phyloP scores from a whole-genome alignment of 2,329 filamentous ascomycete genomes.

The Talaromyces funiculosus region DNA sequence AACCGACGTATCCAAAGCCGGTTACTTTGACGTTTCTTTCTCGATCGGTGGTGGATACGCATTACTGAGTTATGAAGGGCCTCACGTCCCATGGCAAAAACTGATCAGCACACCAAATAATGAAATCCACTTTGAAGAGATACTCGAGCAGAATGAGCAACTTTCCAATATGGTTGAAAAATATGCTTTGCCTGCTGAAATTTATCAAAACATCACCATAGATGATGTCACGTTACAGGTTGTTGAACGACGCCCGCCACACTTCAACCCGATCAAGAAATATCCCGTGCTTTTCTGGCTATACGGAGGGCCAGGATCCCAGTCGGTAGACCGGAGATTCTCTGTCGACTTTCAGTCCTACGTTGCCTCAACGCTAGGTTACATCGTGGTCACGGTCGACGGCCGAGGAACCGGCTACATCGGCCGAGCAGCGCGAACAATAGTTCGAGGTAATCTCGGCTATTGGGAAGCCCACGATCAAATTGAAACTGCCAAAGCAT shows the following conservation, averaged over 20 bases:
- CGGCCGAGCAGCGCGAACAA: slow-evolving; percentile 74
- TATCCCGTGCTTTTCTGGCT: slow-evolving; percentile 94
- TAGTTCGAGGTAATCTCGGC: slow-evolving; percentile 77
- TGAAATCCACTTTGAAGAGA: slow-evolving; percentile 57
- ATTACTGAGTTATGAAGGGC: slow-evolving; percentile 77
- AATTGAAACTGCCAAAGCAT: slow-evolving; percentile 81
- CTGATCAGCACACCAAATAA: slow-evolving; percentile 72
- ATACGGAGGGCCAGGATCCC: slow-evolving; percentile 92
- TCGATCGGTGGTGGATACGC: slow-evolving; percentile 76
- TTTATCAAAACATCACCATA: slow-evolving; percentile 79
- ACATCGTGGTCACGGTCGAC: slow-evolving; percentile 92
- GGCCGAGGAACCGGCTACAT: slow-evolving; percentile 88
- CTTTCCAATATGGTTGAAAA: slow-evolving; percentile 65
- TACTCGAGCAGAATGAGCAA: slow-evolving; percentile 70
- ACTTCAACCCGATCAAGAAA: slow-evolving; percentile 75
- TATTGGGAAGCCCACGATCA: slow-evolving; percentile 83
- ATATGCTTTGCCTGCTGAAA: slow-evolving; percentile 74
- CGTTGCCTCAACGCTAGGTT: slow-evolving; percentile 76
- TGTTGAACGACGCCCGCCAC: slow-evolving; percentile 80
- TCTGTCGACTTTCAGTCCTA: slow-evolving; percentile 85
- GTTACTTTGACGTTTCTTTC: slow-evolving; percentile 78
- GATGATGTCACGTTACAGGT: slow-evolving; percentile 68
- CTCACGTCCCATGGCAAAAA: slow-evolving; percentile 83
- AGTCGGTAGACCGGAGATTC: slow-evolving; percentile 76
- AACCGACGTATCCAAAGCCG: slow-evolving; percentile 66